Conservation (phyloP, 2,329 filamentous ascomycete genomes). For the Bipolaris victoriae region DNA sequence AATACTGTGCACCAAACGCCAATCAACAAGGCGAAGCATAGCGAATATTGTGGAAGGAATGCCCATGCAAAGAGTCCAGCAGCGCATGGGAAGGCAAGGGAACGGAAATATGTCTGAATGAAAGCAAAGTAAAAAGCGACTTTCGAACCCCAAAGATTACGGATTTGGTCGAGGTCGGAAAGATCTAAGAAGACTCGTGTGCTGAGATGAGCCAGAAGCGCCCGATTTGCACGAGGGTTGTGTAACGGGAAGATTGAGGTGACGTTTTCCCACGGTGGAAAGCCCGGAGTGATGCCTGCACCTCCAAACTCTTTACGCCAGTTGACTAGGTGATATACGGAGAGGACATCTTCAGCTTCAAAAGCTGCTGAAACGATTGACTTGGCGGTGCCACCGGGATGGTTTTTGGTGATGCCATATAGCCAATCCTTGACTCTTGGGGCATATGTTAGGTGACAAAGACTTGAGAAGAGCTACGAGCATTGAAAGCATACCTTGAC, state of each 20-base stretch:
- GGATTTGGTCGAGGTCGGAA: constrained; percentile 73
- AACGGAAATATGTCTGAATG: constrained; percentile 43
- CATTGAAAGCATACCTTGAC: constrained; percentile 28
- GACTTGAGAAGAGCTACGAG: not conserved
- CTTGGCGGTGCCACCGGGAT: constrained; percentile 57
- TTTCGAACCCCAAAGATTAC: constrained; percentile 78
- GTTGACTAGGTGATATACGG: constrained; percentile 79
- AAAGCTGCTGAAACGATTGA: constrained; percentile 66
- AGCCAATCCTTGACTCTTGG: constrained; percentile 82
- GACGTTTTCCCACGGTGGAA: constrained; percentile 74
- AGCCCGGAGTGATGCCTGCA: constrained; percentile 74
- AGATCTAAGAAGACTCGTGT: constrained; percentile 71
- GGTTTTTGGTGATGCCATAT: constrained; percentile 71
- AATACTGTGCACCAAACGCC: constrained; percentile 46
- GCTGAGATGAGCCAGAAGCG: constrained; percentile 77
- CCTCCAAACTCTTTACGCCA: constrained; percentile 76
- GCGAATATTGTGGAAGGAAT: constrained; percentile 41
- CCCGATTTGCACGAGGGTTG: constrained; percentile 74
- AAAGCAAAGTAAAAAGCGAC: constrained; percentile 50
- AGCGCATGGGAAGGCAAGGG: constrained; percentile 38
- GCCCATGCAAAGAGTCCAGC: constrained; percentile 40
- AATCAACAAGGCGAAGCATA: constrained; percentile 39
- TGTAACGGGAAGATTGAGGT: constrained; percentile 80
- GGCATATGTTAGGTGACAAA: not conserved
- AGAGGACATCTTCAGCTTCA: constrained; percentile 77